Percentiles rank a stretch among this genome's conserved stretches.
Evolutionary conservation across 2,329 filamentous ascomycete genomes (phyloP).

Genomic region (Penicillium aurantiogriseum): DNA sequence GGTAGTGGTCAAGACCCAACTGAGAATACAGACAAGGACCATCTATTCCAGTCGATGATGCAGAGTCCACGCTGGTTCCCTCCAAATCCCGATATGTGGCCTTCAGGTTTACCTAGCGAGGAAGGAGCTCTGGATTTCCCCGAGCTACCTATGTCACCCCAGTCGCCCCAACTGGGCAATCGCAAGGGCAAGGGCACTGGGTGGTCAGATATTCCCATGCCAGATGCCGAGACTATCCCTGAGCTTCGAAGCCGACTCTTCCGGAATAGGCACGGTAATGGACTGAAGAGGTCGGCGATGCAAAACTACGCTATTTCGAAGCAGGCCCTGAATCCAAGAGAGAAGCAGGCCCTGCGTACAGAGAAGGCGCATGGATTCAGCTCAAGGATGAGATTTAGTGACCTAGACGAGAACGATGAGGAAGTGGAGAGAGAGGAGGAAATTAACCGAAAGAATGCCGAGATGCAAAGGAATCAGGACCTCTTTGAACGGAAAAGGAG

Average conservation of each 20-base stretch:
- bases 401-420: background rate
- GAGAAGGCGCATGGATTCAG: background rate
- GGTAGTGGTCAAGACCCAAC: too few relatives aligned
- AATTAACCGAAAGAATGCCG: background rate
- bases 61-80: slow-evolving; percentile 1
- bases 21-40: background rate
- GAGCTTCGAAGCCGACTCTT: background rate
- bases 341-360: background rate
- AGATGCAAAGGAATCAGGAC: background rate
- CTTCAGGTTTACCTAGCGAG: slow-evolving; percentile 1
- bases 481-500: background rate
- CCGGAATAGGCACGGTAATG: background rate
- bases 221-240: background rate
- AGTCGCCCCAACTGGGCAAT: background rate
- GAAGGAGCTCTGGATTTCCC: slow-evolving; percentile 14
- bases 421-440: background rate
- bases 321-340: background rate
- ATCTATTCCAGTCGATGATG: slow-evolving; percentile 4
- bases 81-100: slow-evolving; percentile 3
- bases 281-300: background rate
- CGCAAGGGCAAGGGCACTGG: background rate
- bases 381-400: background rate
- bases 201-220: background rate
- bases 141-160: background rate
- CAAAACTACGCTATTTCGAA: background rate